These are phyloP conservation scores for Citrus reticulata DNA, from an alignment of 345 rosid genomes.

Conservation along the genomic window DNA sequence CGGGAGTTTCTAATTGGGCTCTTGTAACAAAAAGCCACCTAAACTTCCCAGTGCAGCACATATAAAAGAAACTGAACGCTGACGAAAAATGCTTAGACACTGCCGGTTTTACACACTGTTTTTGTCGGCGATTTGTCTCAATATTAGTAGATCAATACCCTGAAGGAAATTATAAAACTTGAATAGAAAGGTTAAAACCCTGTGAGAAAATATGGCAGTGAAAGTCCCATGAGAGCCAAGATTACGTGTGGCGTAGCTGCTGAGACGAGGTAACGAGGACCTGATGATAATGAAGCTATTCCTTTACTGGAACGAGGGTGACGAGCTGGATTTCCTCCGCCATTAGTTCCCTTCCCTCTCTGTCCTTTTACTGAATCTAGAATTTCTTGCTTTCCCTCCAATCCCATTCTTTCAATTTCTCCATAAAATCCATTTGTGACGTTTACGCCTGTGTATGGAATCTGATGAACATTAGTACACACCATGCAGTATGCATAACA, in stretches of 20 bases:
- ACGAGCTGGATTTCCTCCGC: conserved; percentile 25
- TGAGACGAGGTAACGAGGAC: conserved; percentile 11
- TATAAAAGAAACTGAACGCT: no score
- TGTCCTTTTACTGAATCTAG: conserved; percentile 6
- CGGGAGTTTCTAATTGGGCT: no score
- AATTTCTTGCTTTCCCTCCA: background rate
- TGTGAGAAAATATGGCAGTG: background rate
- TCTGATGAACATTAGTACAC: background rate
- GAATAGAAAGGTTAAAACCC: background rate
- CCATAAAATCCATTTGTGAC: background rate
- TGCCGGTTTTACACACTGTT: no score
- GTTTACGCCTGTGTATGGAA: conserved; percentile 13
- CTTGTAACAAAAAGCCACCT: no score
- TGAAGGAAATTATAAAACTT: background rate
- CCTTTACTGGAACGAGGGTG: conserved; percentile 10
- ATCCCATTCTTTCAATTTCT: background rate
- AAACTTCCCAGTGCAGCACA: no score
- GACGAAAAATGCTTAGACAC: no score
- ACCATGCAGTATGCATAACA: background rate
- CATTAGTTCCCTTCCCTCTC: conserved; percentile 30
- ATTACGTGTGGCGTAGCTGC: background rate
- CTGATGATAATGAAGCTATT: conserved; percentile 10
- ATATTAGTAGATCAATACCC: background rate
- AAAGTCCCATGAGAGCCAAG: conserved; percentile 6
- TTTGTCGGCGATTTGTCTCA: no score